Evolutionary conservation across 2,329 filamentous ascomycete species (phyloP).

Genomic region (Aspergillus ochraceoroseus): DNA sequence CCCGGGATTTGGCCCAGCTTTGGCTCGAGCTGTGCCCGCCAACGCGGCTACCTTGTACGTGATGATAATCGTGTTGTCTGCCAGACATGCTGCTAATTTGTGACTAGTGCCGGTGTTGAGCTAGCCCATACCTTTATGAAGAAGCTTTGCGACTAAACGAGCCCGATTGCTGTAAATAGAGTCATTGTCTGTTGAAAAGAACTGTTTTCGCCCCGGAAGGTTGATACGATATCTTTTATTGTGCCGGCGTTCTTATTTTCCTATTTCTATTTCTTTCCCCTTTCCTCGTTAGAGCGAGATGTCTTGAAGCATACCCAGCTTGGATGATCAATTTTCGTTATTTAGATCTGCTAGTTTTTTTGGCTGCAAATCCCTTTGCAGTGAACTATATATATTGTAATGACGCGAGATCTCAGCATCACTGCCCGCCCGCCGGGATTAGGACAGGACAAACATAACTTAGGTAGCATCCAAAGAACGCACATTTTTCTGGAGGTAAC

Average conservation of each 20-base stretch:
- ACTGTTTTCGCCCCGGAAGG: slow-evolving; percentile 1
- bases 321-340: slow-evolving; percentile 3
- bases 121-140: slow-evolving; percentile 50
- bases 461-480: too few species aligned
- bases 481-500: too few species aligned
- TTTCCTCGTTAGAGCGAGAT: slow-evolving; percentile 6
- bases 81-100: slow-evolving; percentile 3
- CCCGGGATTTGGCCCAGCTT: slow-evolving; percentile 87
- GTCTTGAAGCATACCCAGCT: slow-evolving; percentile 16
- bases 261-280: background rate
- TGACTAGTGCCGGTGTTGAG: slow-evolving; percentile 45
- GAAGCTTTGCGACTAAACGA: slow-evolving; percentile 37
- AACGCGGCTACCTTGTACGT: slow-evolving; percentile 85
- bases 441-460: too few species aligned
- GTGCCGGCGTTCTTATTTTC: slow-evolving; percentile 8
- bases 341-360: slow-evolving; percentile 13
- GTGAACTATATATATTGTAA: too few species aligned
- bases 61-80: background rate
- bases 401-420: too few species aligned
- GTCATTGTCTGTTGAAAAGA: background rate
- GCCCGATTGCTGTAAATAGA: slow-evolving; percentile 3
- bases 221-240: slow-evolving; percentile 12
- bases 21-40: slow-evolving; percentile 87
- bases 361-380: slow-evolving; percentile 1
- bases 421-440: too few species aligned